Evolutionary conservation across 2,329 filamentous ascomycete species (phyloP).

Genomic region (Fusarium denticulatum): DNA sequence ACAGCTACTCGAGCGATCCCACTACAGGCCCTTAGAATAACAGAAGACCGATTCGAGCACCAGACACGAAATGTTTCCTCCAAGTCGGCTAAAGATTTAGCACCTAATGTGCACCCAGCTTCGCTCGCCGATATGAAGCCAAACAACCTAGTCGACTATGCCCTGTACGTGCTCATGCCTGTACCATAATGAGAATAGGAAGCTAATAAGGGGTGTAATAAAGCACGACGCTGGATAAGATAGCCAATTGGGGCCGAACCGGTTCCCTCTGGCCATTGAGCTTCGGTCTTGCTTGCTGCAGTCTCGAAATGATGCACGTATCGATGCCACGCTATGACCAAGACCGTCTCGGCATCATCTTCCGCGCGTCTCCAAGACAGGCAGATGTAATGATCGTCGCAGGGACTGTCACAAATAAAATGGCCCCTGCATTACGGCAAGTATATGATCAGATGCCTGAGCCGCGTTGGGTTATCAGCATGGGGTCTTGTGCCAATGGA

Average conservation of each 20-base stretch:
- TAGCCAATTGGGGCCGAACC: constrained; percentile 68
- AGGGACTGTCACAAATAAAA: constrained; percentile 74
- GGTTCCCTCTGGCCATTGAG: constrained; percentile 69
- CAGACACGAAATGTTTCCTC: not conserved
- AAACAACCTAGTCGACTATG: constrained; percentile 23
- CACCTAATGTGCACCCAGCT: not conserved
- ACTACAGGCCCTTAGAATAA: not conserved
- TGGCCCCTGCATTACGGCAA: constrained; percentile 71
- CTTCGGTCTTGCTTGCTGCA: constrained; percentile 71
- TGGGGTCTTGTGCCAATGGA: constrained; percentile 77
- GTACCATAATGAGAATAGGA: rapidly evolving
- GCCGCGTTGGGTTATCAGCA: constrained; percentile 71
- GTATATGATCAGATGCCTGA: constrained; percentile 77
- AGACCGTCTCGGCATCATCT: constrained; percentile 72
- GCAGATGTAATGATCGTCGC: constrained; percentile 74
- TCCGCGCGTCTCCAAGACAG: constrained; percentile 72
- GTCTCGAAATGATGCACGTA: constrained; percentile 72
- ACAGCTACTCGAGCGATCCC: not conserved
- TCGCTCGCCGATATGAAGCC: constrained; percentile 15
- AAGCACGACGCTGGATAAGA: constrained; percentile 63
- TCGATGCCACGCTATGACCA: constrained; percentile 72
- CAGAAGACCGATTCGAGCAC: not conserved
- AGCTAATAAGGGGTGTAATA: rapidly evolving
- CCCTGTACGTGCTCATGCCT: not conserved
- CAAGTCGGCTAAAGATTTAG: not conserved